Conservation (phyloP, 1,284 basidiomycete species). For the Sporisorium scitamineum region DNA sequence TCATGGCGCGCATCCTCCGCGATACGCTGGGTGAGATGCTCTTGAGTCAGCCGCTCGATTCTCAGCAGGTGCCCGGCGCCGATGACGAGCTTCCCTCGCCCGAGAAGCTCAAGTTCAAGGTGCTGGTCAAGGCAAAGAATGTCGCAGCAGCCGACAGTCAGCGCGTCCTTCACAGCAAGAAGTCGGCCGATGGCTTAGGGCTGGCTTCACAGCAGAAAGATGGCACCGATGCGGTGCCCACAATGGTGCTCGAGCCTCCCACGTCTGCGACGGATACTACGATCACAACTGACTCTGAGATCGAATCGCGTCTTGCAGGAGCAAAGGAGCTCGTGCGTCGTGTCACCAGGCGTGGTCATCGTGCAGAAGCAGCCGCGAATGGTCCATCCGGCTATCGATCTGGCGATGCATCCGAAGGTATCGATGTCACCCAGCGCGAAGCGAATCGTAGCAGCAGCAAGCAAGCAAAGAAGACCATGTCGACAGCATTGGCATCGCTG, state of each 20-base stretch:
- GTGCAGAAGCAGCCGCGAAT: background rate
- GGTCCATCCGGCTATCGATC: slow-evolving; percentile 9
- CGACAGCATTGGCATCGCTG: slow-evolving; percentile 78
- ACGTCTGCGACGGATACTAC: slow-evolving; percentile 38
- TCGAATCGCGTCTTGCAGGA: slow-evolving; percentile 41
- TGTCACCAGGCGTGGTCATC: slow-evolving; percentile 31
- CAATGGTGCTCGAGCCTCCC: slow-evolving; percentile 21
- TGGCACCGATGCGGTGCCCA: slow-evolving; percentile 15
- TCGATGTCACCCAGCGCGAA: background rate
- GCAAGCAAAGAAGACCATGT: slow-evolving; percentile 73
- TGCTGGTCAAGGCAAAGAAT: slow-evolving; percentile 80
- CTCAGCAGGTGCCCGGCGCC: slow-evolving; percentile 69
- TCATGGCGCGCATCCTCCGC: slow-evolving; percentile 81
- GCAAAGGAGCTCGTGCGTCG: slow-evolving; percentile 56
- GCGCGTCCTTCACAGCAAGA: slow-evolving; percentile 13
- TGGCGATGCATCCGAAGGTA: slow-evolving; percentile 6
- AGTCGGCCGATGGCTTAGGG: background rate
- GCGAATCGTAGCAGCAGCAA: slow-evolving; percentile 12
- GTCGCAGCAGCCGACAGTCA: slow-evolving; percentile 25
- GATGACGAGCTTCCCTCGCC: slow-evolving; percentile 80
- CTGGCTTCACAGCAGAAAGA: background rate
- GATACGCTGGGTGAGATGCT: slow-evolving; percentile 83
- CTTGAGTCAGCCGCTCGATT: slow-evolving; percentile 59
- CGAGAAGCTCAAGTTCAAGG: slow-evolving; percentile 81
- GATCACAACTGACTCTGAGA: slow-evolving; percentile 45